Conservation (phyloP, 768 basidiomycete species). For the Tricholoma bakamatsutake region DNA sequence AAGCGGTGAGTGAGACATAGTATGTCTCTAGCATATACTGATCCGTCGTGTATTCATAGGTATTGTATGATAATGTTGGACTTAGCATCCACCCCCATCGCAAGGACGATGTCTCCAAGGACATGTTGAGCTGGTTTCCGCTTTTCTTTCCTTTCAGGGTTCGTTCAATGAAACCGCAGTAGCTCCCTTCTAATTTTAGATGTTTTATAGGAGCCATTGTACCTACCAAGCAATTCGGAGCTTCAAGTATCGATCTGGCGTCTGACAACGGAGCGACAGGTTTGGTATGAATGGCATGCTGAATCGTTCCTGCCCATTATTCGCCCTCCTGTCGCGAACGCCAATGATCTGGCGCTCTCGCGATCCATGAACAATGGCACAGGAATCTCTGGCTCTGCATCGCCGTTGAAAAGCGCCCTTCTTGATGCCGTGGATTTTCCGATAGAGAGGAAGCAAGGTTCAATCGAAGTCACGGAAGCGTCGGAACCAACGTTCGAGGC, state of each 20-base stretch:
- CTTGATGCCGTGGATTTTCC: slow-evolving; percentile 56
- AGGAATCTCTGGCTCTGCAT: slow-evolving; percentile 12
- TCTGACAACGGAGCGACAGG: slow-evolving; percentile 77
- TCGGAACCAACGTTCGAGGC: slow-evolving; percentile 30
- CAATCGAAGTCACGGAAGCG: slow-evolving; percentile 6
- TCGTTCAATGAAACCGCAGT: slow-evolving; percentile 17
- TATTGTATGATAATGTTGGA: slow-evolving; percentile 84
- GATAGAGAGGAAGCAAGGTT: slow-evolving; percentile 12
- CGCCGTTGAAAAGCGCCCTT: slow-evolving; percentile 53
- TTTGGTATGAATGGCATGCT: slow-evolving; percentile 99
- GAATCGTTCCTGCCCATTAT: slow-evolving; percentile 73
- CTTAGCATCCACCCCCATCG: slow-evolving; percentile 91
- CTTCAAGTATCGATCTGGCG: slow-evolving; percentile 94
- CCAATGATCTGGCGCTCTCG: slow-evolving; percentile 18
- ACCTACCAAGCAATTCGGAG: slow-evolving; percentile 89
- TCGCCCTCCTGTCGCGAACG: slow-evolving; percentile 33
- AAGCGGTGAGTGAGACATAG: slow-evolving; percentile 46
- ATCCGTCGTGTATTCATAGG: slow-evolving; percentile 16
- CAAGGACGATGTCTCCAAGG: slow-evolving; percentile 80
- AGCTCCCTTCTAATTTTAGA: slow-evolving; percentile 4
- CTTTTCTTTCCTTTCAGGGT: slow-evolving; percentile 93
- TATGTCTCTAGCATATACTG: not conserved
- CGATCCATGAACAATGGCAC: slow-evolving; percentile 6
- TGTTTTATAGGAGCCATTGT: slow-evolving; percentile 72
- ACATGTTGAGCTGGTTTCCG: slow-evolving; percentile 99